These are phyloP conservation scores for Colletotrichum musicola DNA, from an alignment of 2,329 filamentous ascomycete genomes.

Conservation along the genomic window DNA sequence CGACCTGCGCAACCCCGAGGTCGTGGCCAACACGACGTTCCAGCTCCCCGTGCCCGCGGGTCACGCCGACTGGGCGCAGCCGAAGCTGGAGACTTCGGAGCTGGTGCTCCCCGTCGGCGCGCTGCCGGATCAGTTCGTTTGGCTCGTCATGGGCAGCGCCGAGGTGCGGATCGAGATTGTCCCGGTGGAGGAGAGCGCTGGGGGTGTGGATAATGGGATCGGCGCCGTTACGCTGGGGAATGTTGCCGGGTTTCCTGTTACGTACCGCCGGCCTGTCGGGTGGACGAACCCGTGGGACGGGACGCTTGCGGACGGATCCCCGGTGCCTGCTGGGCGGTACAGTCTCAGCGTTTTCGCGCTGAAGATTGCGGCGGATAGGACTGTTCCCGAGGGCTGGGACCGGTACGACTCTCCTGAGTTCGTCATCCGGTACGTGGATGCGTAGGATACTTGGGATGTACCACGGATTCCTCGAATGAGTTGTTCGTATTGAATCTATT, in stretches of 20 bases:
- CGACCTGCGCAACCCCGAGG: neutral
- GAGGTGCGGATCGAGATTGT: slow-evolving; percentile 35
- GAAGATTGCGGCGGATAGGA: slow-evolving; percentile 36
- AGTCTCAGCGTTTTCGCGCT: slow-evolving; percentile 51
- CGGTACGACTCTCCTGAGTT: slow-evolving; percentile 56
- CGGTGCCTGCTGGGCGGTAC: slow-evolving; percentile 63
- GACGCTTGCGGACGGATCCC: slow-evolving; percentile 58
- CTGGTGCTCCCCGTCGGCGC: slow-evolving; percentile 16
- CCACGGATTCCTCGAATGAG: too few relatives aligned
- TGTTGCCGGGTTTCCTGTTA: slow-evolving; percentile 22
- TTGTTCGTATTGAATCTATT: too few relatives aligned
- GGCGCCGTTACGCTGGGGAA: slow-evolving; percentile 28
- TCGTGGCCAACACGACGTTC: slow-evolving; percentile 29
- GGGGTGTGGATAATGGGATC: slow-evolving; percentile 23
- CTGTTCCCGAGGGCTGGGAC: slow-evolving; percentile 38
- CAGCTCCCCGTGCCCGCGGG: slow-evolving; percentile 19
- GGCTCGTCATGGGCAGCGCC: slow-evolving; percentile 38
- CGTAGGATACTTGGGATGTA: neutral
- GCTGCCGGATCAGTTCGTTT: slow-evolving; percentile 27
- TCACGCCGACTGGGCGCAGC: slow-evolving; percentile 22
- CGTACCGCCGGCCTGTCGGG: slow-evolving; percentile 16
- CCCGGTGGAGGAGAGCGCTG: neutral
- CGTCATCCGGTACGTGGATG: slow-evolving; percentile 54
- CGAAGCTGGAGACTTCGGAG: neutral
- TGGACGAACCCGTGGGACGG: slow-evolving; percentile 57